Evolutionary conservation across 2,329 filamentous ascomycete genomes (phyloP).

Genomic region (Colletotrichum destructivum): DNA sequence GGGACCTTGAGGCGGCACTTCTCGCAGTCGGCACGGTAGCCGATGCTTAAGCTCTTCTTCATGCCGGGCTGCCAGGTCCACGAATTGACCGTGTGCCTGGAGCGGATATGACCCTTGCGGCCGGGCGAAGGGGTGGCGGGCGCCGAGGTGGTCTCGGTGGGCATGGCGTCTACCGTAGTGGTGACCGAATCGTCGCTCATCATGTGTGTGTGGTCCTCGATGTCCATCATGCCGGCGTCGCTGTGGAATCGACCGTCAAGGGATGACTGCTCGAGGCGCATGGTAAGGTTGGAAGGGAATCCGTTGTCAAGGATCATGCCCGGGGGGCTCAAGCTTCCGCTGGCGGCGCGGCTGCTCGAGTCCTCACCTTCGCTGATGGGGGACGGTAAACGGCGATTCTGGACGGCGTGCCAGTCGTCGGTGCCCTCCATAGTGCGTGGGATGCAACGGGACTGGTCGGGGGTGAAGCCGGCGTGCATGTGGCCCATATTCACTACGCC

Average conservation of each 20-base stretch:
- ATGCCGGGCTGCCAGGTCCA: constrained; percentile 75
- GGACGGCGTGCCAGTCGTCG: constrained; percentile 66
- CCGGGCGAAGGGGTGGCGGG: constrained; percentile 59
- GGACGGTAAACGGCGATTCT: constrained; percentile 70
- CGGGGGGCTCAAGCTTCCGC: constrained; percentile 53
- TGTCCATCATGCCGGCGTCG: constrained; percentile 53
- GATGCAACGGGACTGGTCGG: constrained; percentile 57
- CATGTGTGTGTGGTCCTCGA: constrained; percentile 43
- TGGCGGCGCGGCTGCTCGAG: constrained; percentile 42
- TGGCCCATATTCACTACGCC: constrained; percentile 57
- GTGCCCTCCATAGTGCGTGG: constrained; percentile 64
- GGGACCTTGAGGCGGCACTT: constrained; percentile 83
- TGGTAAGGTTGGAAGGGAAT: constrained; percentile 53
- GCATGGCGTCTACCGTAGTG: constrained; percentile 14
- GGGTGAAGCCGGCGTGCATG: constrained; percentile 55
- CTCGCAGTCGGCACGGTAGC: constrained; percentile 83
- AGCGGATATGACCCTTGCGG: constrained; percentile 70
- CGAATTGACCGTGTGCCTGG: constrained; percentile 71
- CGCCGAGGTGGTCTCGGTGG: constrained; percentile 48
- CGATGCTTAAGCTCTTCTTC: constrained; percentile 83
- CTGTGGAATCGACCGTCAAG: constrained; percentile 18
- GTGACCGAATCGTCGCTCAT: constrained; percentile 29
- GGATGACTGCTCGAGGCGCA: constrained; percentile 51
- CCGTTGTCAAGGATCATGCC: constrained; percentile 53
- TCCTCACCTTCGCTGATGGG: constrained; percentile 73